Evolutionary conservation across 2,329 filamentous ascomycete genomes (phyloP), one percentile per base, ranked within the genome.

Genomic region (Dothistroma pini): DNA sequence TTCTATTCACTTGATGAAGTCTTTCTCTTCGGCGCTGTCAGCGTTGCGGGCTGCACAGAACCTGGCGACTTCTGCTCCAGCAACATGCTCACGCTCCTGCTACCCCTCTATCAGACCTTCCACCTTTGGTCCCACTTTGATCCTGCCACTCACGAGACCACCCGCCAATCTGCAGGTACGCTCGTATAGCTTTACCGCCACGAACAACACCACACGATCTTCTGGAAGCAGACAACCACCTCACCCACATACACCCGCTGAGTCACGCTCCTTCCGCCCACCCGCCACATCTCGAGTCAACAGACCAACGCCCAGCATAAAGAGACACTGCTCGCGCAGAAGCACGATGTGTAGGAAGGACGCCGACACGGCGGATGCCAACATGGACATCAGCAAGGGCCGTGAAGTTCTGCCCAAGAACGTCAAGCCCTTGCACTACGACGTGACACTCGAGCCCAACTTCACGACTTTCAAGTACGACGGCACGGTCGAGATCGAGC

Each of bases 361-460:
- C 66, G 77, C 76, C 54, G 83, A 84, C 64, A 79, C 77, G 64
- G 80, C 82, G 58, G 81, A 80, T 65, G 79, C 83, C 69, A 84
- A 81, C 70, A 79, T 84, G 65, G 82, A 87, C 73, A 81, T 89
- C 69, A 77, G 83, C 56, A 83, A 84, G 68, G 86, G 85, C 66
- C 88, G 93, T 70, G 89, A 96, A 80, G 88, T 97, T 67, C 83
- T 97, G 70, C 95, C 93, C 56, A 87, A 88, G 77, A 96, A 97
- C 73, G 91, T 97, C 71, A 89, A 93, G 75, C 93, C 93, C n/a
- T 79, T 83, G 44, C 92, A 97, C 79, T 97, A 97, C 78, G 86
- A 96, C 76, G 79, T 97, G 69, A 95, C 90, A 1, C 83, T 97
- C 64, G 95, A 97, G 79, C 92, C 93, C 58, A 86, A 97, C 79